Evolutionary conservation across 192 early-diverging fungal genomes (phyloP), one percentile per base, ranked within the genome.

Genomic region (Lunasporangiospora selenospora): DNA sequence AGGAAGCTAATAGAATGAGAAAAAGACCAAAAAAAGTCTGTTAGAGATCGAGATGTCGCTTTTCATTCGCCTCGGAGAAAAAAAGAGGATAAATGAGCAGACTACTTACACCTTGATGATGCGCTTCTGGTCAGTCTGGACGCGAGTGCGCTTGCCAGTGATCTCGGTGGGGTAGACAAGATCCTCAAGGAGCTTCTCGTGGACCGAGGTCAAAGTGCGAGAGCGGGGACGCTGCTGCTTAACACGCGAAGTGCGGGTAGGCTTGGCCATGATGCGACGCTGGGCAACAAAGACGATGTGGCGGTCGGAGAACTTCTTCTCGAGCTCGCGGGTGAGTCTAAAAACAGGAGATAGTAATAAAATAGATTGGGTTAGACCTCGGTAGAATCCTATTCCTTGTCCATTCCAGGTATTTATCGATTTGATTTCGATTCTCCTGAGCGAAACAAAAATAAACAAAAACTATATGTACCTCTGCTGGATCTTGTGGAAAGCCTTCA

Each of bases 301-400:
- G 65, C 95, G 92, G 86, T 99, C 97, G 62, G 93, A 94, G 90
- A 99, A 97, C 92, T 99, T 99, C 93, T 99, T 99, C 89, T 99
- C 97, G 76, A 99, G 88, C 88, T 99, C 97, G 78, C 97, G 94
- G 71, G 95, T 94, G 58, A 99, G 91, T 63, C 69, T 62, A 31
- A 27, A 21, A 21, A 21, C 23, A 3, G 2, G 21, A 29, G 38
- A 40, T 34, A 29, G 48, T 16, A 53, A 41, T 31, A 42, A 19
- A 12, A 53, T 5, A 53, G 32, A 36, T 36, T n/a, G n/a, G n/a
- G n/a, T n/a, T n/a, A n/a, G n/a, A n/a, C n/a, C n/a, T n/a, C n/a
- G n/a, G n/a, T n/a, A n/a, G n/a, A 45, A 19, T 36, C 27, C 7
- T 37, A 27, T 38, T 11, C 34, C n/a, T 53, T 8, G 19, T 62